A percentile compares a stretch with the other conserved stretches of the same genome.
These are phyloP conservation scores for Xerocomellus chrysenteron DNA, from an alignment of 768 basidiomycete genomes.

Conservation along the genomic window DNA sequence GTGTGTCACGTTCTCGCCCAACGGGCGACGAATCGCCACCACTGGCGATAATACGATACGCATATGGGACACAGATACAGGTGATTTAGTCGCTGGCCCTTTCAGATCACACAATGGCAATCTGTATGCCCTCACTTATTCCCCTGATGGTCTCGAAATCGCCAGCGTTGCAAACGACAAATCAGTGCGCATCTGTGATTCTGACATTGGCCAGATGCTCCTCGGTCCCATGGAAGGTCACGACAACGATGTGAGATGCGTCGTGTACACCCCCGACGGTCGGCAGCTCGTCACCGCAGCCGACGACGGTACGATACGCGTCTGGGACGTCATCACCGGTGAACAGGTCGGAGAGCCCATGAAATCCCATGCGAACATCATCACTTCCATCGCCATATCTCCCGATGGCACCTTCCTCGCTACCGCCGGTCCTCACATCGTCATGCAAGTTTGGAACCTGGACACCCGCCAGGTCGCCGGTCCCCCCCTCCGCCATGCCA, in stretches of 20 bases:
- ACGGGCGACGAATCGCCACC: slow-evolving; percentile 32
- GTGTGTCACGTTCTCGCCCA: slow-evolving; percentile 33
- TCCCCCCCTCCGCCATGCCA: slow-evolving; percentile 25
- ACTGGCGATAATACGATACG: slow-evolving; percentile 34
- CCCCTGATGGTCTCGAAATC: slow-evolving; percentile 32
- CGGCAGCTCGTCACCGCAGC: slow-evolving; percentile 27
- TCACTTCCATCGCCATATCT: slow-evolving; percentile 34
- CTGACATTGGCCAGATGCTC: slow-evolving; percentile 38
- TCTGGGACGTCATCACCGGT: slow-evolving; percentile 31
- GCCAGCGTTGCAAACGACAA: slow-evolving; percentile 32
- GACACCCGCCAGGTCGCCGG: slow-evolving; percentile 18
- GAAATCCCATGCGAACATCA: slow-evolving; percentile 26
- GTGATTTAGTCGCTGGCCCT: slow-evolving; percentile 23
- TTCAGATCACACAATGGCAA: slow-evolving; percentile 33
- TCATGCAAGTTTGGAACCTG: slow-evolving; percentile 33
- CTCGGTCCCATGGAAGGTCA: slow-evolving; percentile 28
- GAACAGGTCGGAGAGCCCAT: slow-evolving; percentile 33
- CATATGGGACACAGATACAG: slow-evolving; percentile 32
- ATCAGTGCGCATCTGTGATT: slow-evolving; percentile 32
- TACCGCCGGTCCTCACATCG: slow-evolving; percentile 31
- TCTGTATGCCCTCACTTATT: slow-evolving; percentile 39
- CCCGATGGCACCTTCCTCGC: slow-evolving; percentile 31
- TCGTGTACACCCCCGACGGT: slow-evolving; percentile 33
- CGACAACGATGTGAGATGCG: slow-evolving; percentile 29
- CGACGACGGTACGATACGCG: slow-evolving; percentile 31